Evolutionary conservation across 139 green algal genomes (phyloP), one percentile per base, ranked within the genome.

Genomic region (Nannochloris sp.): DNA sequence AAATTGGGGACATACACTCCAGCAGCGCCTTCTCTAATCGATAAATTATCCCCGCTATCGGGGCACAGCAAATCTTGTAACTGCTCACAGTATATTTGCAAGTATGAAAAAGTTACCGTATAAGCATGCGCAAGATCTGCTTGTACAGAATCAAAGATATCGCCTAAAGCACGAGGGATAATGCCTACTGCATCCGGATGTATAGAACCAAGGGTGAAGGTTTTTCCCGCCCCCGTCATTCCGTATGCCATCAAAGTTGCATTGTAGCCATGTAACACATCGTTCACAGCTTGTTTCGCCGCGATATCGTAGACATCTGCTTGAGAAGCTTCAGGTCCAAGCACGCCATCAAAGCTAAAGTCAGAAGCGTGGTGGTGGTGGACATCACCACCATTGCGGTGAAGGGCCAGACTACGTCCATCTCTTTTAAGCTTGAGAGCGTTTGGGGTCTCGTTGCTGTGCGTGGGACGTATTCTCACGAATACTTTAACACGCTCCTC

Each of bases 61-160:
- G 86, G 86, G 23, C 73, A 64, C 35, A 95, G 73, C 57, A 95
- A 70, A 59, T 95, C 89, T 67, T 85, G 78, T 30, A 94, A 89
- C 33, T 87, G 67, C 69, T 95, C 87, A 78, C 88, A 89, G 74
- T 93, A 95, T 58, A 95, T 89, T 64, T 95, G 87, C 23, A 95
- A 81, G 64, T 92, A 95, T 9, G 76, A 86, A 76, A 95, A 90
- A 42, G 72, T 72, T 13, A 92, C 77, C 25, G 36, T 77, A 71
- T 89, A 89, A n/a, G 72, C 66, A 63, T 92, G 61, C 4, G 65
- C 32, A 0, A 39, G 32, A 66, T 93, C 86, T 0, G 46, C 54
- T 7, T 57, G 38, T 1, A 89, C 77, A 27, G 68, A 61, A 15
- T 72, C 66, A 59, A 95, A 95, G 6, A 73, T 14, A 48, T 93